Evolutionary conservation across 2,329 filamentous ascomycete genomes (phyloP), one percentile per base, ranked within the genome.

Genomic region (Juglanconis sp.): DNA sequence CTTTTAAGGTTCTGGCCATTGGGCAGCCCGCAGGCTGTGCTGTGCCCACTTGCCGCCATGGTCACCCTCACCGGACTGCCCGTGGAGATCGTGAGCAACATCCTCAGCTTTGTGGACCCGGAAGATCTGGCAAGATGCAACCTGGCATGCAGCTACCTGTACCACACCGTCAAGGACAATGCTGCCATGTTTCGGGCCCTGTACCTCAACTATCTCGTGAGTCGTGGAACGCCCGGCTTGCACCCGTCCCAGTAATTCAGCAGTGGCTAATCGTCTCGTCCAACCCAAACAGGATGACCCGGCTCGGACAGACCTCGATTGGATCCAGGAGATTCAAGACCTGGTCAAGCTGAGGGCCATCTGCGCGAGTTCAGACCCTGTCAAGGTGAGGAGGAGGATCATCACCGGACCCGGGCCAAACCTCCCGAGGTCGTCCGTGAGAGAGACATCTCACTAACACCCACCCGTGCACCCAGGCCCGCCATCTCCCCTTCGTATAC

Each of bases 61-160:
- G 61, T 63, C 9, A 61, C 66, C 58, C 56, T 79, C n/a, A 73
- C 70, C 0, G 69, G 74, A 48, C 79, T 88, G 30, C 86, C 87
- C 8, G 77, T 81, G 6, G 88, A 91, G 75, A 79, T 90, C 47
- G 69, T 90, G 32, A 83, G 88, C 67, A 76, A 81, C 67, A 83
- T 90, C 64, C 76, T 91, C 63, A 72, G 70, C 60, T 78, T 80
- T 65, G 77, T 88, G 42, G 73, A 81, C 34, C 83, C 85, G 1
- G 70, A 72, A 46, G 87, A 90, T 63, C 73, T 91, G 8, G 75
- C 78, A 1, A 69, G 73, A 7, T 68, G 89, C 49, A 77, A 79
- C 42, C 72, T 70, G 61, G 80, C 81, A 51, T 89, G 83, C 69
- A 77, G 73, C 17, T 70, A 68, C 10, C 73, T 92, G 51, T 73